Conservation (phyloP, 345 rosid species). For the Orychophragmus violaceus region DNA sequence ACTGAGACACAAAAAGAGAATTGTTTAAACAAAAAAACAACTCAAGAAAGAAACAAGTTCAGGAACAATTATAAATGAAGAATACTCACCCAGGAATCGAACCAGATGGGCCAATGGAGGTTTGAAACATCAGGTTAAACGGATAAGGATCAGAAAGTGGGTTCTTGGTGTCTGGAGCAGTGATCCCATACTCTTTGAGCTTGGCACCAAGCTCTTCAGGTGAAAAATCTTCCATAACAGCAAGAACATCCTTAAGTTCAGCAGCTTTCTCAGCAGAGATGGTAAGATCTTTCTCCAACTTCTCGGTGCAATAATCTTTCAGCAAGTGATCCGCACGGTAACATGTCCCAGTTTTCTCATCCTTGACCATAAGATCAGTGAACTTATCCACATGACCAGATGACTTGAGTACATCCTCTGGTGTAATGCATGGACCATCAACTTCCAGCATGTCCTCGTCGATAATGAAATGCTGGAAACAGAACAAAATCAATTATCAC, state of each 20-base stretch:
- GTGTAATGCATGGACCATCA: slow-evolving; percentile 91
- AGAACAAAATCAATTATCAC: neutral
- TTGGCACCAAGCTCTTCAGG: slow-evolving; percentile 72
- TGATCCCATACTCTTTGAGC: slow-evolving; percentile 74
- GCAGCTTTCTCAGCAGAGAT: slow-evolving; percentile 68
- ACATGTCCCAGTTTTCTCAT: slow-evolving; percentile 76
- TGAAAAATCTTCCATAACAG: slow-evolving; percentile 73
- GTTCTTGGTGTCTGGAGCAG: slow-evolving; percentile 77
- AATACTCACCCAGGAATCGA: slow-evolving; percentile 60
- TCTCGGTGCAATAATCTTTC: slow-evolving; percentile 80
- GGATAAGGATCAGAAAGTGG: slow-evolving; percentile 90
- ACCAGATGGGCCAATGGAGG: slow-evolving; percentile 97
- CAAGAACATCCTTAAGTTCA: slow-evolving; percentile 73
- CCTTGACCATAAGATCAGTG: slow-evolving; percentile 97
- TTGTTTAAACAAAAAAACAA: neutral
- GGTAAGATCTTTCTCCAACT: slow-evolving; percentile 75
- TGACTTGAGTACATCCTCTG: slow-evolving; percentile 87
- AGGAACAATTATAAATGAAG: neutral
- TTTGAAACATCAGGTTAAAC: slow-evolving; percentile 91
- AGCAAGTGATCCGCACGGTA: slow-evolving; percentile 89
- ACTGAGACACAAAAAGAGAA: slow-evolving; percentile 32
- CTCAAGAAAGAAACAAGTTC: neutral
- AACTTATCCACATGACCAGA: slow-evolving; percentile 97
- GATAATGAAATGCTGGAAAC: slow-evolving; percentile 70
- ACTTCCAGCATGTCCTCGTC: slow-evolving; percentile 97